Base-by-base conservation (phyloP, 192 early-diverging fungal genomes). In the Rhizoclosmatium globosum region DNA sequence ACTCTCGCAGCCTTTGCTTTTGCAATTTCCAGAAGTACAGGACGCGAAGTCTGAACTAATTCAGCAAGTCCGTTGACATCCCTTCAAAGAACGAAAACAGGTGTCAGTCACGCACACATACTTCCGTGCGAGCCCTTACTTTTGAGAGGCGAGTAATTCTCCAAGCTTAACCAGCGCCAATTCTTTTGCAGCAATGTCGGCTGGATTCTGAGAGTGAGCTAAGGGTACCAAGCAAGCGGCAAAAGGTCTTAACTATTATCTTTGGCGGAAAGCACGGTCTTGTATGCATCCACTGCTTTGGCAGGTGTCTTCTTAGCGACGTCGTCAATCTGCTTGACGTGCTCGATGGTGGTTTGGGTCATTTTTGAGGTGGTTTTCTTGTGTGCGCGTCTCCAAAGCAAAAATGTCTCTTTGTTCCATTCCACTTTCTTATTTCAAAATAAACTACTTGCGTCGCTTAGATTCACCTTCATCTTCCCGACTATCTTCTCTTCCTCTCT, bases 1-100 rank as follows among this genome's bases (percentile, higher is more conserved):
- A 97, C 91, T 85, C 96, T 99, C 44, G 98, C 95, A 3, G 95
- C 94, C 89, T 99, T 99, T 47, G 98, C 98, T 82, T 96, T 96
- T 31, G 96, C 93, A 47, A 98, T 94, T 23, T 91, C 87, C 23
- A 89, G 86, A 69, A 99, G 94, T 79, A 94, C 89, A 7, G 86
- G 77, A 64, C 92, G 92, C 13, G 96, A 95, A 38, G 89, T 89
- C 67, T 93, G 92, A 72, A 98, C 93, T 71, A 99, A 90, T 9
- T 77, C 85, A 0, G 94, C 93, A 47, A 99, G 90, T 56, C 94
- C 92, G 6, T 91, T 78, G 17, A 95, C 85, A 48, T 94, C 90
- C n/a, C n/a, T n/a, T n/a, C n/a, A n/a, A n/a, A n/a, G n/a, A n/a
- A n/a, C n/a, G n/a, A n/a, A n/a, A n/a, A n/a, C n/a, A n/a, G n/a